Conservation (phyloP, 2,329 filamentous ascomycete species). For the Fonsecaea erecta region DNA sequence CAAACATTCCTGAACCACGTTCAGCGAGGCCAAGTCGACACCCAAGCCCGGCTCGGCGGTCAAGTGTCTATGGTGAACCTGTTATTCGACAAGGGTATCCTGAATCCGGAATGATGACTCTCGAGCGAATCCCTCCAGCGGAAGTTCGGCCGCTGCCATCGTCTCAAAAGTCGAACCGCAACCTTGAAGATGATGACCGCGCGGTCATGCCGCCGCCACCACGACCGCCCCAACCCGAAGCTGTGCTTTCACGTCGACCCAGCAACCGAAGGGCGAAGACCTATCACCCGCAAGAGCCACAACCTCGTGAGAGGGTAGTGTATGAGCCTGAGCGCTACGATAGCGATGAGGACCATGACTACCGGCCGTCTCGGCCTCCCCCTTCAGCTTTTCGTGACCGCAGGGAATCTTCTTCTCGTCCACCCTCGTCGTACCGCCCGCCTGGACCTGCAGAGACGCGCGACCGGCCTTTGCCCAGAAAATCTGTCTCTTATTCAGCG, state of each 20-base stretch:
- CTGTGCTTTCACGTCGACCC: slow-evolving; percentile 24
- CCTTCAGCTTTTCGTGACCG: slow-evolving; percentile 20
- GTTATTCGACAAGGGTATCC: slow-evolving; percentile 25
- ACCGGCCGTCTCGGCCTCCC: slow-evolving; percentile 20
- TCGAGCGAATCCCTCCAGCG: slow-evolving; percentile 22
- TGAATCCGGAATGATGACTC: slow-evolving; percentile 3
- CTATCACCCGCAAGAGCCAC: slow-evolving; percentile 25
- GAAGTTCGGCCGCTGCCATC: slow-evolving; percentile 21
- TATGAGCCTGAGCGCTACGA: slow-evolving; percentile 25
- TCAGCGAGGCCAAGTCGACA: slow-evolving; percentile 25
- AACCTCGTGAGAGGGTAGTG: slow-evolving; percentile 14
- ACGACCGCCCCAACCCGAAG: slow-evolving; percentile 25
- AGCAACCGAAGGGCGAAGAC: slow-evolving; percentile 31
- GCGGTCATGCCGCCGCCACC: slow-evolving; percentile 34
- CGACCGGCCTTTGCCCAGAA: slow-evolving; percentile 28
- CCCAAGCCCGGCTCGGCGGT: slow-evolving; percentile 23
- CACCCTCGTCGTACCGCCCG: slow-evolving; percentile 30
- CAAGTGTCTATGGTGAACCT: slow-evolving; percentile 28
- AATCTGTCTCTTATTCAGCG: slow-evolving; percentile 30
- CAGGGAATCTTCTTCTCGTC: slow-evolving; percentile 32
- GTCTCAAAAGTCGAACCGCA: slow-evolving; percentile 27
- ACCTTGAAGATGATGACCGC: slow-evolving; percentile 30
- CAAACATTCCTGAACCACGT: slow-evolving; percentile 19
- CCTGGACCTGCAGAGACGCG: slow-evolving; percentile 17
- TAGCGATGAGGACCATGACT: slow-evolving; percentile 23